Conservation (phyloP, 305 asterid genomes). For the Withania somnifera region DNA sequence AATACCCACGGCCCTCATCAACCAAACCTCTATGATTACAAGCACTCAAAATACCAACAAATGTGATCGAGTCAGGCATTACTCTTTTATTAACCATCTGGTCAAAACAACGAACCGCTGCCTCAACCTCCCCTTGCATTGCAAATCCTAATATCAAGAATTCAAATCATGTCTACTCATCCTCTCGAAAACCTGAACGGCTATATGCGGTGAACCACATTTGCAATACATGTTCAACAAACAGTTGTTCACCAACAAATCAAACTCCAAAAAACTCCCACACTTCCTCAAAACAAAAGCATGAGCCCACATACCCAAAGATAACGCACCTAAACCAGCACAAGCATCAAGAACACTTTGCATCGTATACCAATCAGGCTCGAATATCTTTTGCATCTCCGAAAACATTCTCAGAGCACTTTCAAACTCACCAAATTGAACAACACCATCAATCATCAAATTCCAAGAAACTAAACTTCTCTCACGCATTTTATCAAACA, state of each 20-base stretch:
- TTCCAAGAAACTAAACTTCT: slow-evolving; percentile 75
- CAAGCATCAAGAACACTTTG: slow-evolving; percentile 69
- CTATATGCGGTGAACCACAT: slow-evolving; percentile 58
- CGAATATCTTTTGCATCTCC: slow-evolving; percentile 41
- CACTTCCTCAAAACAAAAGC: slow-evolving; percentile 36
- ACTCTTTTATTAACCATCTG: slow-evolving; percentile 36
- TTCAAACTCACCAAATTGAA: slow-evolving; percentile 50
- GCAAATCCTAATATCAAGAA: slow-evolving; percentile 61
- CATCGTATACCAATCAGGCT: slow-evolving; percentile 66
- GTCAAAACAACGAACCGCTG: slow-evolving; percentile 28
- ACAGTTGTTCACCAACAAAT: slow-evolving; percentile 41
- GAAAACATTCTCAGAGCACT: slow-evolving; percentile 39
- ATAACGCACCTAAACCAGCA: slow-evolving; percentile 62
- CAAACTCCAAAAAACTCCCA: slow-evolving; percentile 17
- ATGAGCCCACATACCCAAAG: slow-evolving; percentile 65
- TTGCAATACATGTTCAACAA: slow-evolving; percentile 68
- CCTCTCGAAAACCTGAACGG: slow-evolving; percentile 42
- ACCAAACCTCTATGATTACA: slow-evolving; percentile 73
- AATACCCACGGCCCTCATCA: slow-evolving; percentile 40
- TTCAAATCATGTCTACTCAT: slow-evolving; percentile 49
- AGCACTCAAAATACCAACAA: slow-evolving; percentile 52
- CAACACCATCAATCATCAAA: slow-evolving; percentile 53
- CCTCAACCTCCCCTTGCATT: slow-evolving; percentile 52
- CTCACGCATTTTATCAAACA: slow-evolving; percentile 66
- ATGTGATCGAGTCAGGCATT: slow-evolving; percentile 60